Evolutionary conservation across 2,329 filamentous ascomycete genomes (phyloP), one percentile per base, ranked within the genome.

Genomic region (Phaeosphaeriaceae sp.): DNA sequence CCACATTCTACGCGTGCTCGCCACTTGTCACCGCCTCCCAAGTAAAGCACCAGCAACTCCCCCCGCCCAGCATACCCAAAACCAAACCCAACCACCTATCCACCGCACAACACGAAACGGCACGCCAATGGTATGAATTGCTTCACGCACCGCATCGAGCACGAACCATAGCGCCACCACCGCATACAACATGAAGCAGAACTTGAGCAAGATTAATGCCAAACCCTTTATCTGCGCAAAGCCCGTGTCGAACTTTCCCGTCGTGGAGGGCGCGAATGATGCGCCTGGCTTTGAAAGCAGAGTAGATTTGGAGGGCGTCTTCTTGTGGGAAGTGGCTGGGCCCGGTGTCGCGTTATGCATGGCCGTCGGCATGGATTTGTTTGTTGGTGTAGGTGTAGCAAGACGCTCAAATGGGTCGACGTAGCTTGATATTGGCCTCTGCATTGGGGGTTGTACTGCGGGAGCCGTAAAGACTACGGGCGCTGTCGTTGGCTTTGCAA

Each of bases 161-260:
- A 74, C 22, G 47, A 66, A 74, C 58, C 72, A 74, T 49, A 73
- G n/a, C 7, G 66, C 70, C 9, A 74, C 54, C 9, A 73, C 51
- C 7, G 51, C 53, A 27, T 75, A 75, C 3, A 74, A 11, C 0
- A 66, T 19, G 2, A 74, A 36, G 13, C 57, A 61, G 3, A 71
- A 44, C 27, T 69, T 71, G 10, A 71, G 17, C 1, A 68, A 9
- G 11, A 72, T 27, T 1, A 56, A 46, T 3, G 51, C 48, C 2
- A 71, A 53, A 1, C 44, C 33, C 41, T 58, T 62, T 15, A 73
- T 57, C 48, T 72, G 70, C 24, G 61, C 60, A 22, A 73, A 62
- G 11, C 70, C 72, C 0, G 58, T 61, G 7, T 73, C 66, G 50
- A 72, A 68, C 55, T 65, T 66, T 4, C 47, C 52, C 48, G 20